Evolutionary conservation across 139 green algal genomes (phyloP).

Genomic region (Chlamydomonas sphaeroides): DNA sequence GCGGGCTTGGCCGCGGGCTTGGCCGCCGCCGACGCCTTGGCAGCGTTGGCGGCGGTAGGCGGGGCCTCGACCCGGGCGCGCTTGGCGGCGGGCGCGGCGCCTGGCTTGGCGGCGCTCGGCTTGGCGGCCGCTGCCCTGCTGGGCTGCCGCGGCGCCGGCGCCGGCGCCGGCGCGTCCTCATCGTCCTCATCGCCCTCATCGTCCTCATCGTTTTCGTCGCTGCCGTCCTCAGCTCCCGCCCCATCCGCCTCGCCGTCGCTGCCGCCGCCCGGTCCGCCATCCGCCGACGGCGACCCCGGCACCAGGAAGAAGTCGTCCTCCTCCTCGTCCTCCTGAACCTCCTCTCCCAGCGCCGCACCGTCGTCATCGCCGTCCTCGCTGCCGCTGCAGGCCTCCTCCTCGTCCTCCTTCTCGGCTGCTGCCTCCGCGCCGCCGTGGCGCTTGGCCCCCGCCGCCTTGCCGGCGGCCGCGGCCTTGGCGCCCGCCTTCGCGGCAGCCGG

Average conservation of each 20-base stretch:
- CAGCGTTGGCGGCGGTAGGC: too few species aligned
- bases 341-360: too few species aligned
- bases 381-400: too few species aligned
- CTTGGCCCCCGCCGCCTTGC: background rate
- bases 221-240: conserved; percentile 4
- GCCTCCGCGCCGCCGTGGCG: background rate
- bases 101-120: background rate
- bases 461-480: background rate
- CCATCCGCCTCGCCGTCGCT: background rate
- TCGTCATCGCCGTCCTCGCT: background rate
- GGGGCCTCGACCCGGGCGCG: background rate
- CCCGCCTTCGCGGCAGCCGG: background rate
- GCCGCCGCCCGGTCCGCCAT: background rate
- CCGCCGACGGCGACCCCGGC: background rate
- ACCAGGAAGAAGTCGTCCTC: conserved; percentile 24
- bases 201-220: too few species aligned
- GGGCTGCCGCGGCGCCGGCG: background rate
- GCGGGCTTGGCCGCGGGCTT: too few species aligned
- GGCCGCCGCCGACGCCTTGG: background rate
- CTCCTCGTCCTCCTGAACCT: background rate
- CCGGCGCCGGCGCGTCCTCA: too few species aligned
- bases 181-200: background rate
- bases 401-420: background rate
- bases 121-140: background rate
- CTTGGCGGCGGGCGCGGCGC: background rate